Conservation (phyloP, 2,329 filamentous ascomycete species). For the Scopulariopsis brevicaulis region DNA sequence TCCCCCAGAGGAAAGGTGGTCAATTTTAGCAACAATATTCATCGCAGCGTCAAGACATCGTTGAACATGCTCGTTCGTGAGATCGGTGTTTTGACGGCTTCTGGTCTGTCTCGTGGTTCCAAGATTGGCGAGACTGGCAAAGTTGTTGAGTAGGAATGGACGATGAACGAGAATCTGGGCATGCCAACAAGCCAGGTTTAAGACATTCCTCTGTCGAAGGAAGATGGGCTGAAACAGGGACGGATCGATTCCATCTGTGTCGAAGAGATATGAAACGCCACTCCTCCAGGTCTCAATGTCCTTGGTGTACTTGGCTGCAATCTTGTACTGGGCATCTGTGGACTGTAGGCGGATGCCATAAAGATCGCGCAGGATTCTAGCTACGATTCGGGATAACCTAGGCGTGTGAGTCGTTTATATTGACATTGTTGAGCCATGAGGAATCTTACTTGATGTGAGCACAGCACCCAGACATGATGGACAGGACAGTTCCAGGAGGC, state of each 20-base stretch:
- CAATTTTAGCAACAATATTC: slow-evolving; percentile 23
- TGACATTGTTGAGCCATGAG: background rate
- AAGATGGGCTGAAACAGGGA: slow-evolving; percentile 24
- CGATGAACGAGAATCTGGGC: slow-evolving; percentile 26
- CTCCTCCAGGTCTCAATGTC: slow-evolving; percentile 21
- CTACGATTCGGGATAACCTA: slow-evolving; percentile 19
- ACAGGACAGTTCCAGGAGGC: background rate
- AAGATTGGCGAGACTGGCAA: slow-evolving; percentile 18
- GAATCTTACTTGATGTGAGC: background rate
- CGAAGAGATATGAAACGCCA: slow-evolving; percentile 22
- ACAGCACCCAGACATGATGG: background rate
- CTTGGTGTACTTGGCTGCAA: slow-evolving; percentile 16
- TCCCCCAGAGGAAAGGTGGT: slow-evolving; percentile 9
- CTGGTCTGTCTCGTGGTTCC: slow-evolving; percentile 11
- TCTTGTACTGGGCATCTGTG: slow-evolving; percentile 13
- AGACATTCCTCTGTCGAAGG: slow-evolving; percentile 26
- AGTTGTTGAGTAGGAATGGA: slow-evolving; percentile 18
- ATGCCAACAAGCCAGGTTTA: slow-evolving; percentile 30
- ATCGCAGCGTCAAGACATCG: slow-evolving; percentile 26
- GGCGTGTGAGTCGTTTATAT: slow-evolving; percentile 17
- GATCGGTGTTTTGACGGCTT: background rate
- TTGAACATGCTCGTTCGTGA: slow-evolving; percentile 11
- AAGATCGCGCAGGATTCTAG: slow-evolving; percentile 19
- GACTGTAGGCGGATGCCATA: slow-evolving; percentile 20
- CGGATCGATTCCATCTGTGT: slow-evolving; percentile 21